Base-by-base conservation (phyloP, 2,329 filamentous ascomycete species). In the Talaromyces sp. region DNA sequence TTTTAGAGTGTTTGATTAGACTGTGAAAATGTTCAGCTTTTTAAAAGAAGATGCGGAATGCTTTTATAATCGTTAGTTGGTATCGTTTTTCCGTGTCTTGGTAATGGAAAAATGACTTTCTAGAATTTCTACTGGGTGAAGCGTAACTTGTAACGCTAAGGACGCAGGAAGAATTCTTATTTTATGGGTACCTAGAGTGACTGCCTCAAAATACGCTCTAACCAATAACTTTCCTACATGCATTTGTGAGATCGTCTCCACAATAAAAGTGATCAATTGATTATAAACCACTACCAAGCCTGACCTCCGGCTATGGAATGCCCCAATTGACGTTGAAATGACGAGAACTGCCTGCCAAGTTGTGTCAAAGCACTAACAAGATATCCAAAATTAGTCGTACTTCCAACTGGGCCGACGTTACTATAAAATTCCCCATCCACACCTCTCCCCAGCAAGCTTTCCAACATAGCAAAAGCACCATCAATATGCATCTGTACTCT, bases 401-500 rank as follows among this genome's bases (percentile, higher is more conserved):
- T 33, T 16, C 12, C 16, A 12, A 42, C 23, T 23, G 23, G 5
- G 34, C 16, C 34, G 9, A n/a, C 28, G 18, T 40, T 33, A 44
- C 6, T 28, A 30, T 51, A 28, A 51, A 4, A 10, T 51, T 28
- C 27, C 18, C 44, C 44, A 51, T 51, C 7, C 1, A 51, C 44
- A 16, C 18, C 44, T 12, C 18, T 51, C 44, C 27, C 30, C 12
- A 31, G 14, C 14, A 28, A 18, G 1, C n/a, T 50, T 23, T n/a
- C 18, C n/a, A 57, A n/a, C 27, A 57, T 50, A n/a, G 56, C 56
- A 23, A 51, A 23, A 57, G 56, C 56, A 18, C 23, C 42, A 50
- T 57, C 30, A 50, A 57, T 30, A 56, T 60, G 59, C 59, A 42
- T 47, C 14, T 31, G 47, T 4, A 56, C 59, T 40, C 18, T 52